A percentile compares a stretch with the other conserved stretches of the same genome.
These are phyloP conservation scores for Xylaria flabelliformis DNA, from an alignment of 495 filamentous ascomycete species.

Conservation along the genomic window DNA sequence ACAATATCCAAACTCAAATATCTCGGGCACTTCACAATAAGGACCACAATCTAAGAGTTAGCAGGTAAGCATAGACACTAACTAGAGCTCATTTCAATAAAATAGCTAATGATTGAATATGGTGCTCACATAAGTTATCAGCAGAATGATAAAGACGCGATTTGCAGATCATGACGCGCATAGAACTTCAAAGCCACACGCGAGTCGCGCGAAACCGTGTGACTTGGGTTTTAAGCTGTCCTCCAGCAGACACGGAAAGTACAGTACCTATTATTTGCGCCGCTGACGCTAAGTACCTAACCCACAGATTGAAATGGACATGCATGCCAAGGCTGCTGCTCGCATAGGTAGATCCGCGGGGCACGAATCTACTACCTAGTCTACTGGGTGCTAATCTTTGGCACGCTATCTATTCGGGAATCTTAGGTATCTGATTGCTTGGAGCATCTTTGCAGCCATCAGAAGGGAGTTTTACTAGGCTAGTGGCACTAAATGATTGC, in stretches of 20 bases:
- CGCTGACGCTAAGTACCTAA: background rate
- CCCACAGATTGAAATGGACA: background rate
- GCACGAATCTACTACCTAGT: background rate
- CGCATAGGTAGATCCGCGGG: background rate
- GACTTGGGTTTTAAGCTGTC: background rate
- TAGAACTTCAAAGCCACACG: background rate
- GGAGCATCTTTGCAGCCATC: background rate
- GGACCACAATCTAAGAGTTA: background rate
- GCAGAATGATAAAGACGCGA: background rate
- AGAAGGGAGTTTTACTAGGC: background rate
- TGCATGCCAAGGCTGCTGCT: background rate
- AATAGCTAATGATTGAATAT: background rate
- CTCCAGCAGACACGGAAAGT: background rate
- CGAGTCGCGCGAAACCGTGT: slow-evolving; percentile 13
- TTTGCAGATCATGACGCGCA: background rate
- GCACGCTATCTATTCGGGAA: background rate
- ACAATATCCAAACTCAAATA: background rate
- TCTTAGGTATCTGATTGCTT: background rate
- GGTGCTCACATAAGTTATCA: background rate
- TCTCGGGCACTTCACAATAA: background rate
- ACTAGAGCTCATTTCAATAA: background rate
- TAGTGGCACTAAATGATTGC: background rate
- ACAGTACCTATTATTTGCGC: background rate
- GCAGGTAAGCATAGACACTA: background rate
- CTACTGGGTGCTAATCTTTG: background rate